phyloP scores from a whole-genome alignment of 306 rosid genomes.

The Begonia masoniana region DNA sequence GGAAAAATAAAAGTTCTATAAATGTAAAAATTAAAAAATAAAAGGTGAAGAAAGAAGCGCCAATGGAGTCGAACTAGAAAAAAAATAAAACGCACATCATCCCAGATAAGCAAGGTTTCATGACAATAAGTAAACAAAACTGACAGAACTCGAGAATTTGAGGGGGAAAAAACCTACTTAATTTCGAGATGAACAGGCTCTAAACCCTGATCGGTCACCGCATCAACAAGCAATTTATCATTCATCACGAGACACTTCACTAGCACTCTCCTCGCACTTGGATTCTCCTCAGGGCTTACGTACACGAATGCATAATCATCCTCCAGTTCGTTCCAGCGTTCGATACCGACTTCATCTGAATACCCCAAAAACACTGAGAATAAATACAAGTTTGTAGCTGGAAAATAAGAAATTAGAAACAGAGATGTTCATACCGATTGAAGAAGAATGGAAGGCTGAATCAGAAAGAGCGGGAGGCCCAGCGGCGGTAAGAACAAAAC shows the following conservation, averaged over 20 bases:
- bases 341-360: conserved; percentile 68
- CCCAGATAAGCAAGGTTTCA: conserved; percentile 1
- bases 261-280: conserved; percentile 47
- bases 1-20: not conserved
- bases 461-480: conserved; percentile 55
- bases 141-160: not conserved
- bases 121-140: conserved; percentile 2
- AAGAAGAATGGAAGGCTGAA: conserved; percentile 30
- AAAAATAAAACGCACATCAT: too few species aligned
- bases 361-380: conserved; percentile 5
- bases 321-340: conserved; percentile 67
- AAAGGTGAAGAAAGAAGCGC: too few species aligned
- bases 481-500: conserved; percentile 48
- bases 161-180: conserved; percentile 20
- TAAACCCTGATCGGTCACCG: conserved; percentile 35
- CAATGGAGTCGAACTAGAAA: too few species aligned
- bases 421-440: conserved; percentile 28
- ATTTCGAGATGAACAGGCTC: conserved; percentile 56
- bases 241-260: conserved; percentile 76
- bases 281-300: conserved; percentile 37
- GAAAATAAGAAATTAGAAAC: not conserved
- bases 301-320: conserved; percentile 82
- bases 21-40: not conserved
- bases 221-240: conserved; percentile 45
- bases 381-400: not conserved